Conservation (phyloP, 2,329 filamentous ascomycete genomes). For the Xylaria sp. region DNA sequence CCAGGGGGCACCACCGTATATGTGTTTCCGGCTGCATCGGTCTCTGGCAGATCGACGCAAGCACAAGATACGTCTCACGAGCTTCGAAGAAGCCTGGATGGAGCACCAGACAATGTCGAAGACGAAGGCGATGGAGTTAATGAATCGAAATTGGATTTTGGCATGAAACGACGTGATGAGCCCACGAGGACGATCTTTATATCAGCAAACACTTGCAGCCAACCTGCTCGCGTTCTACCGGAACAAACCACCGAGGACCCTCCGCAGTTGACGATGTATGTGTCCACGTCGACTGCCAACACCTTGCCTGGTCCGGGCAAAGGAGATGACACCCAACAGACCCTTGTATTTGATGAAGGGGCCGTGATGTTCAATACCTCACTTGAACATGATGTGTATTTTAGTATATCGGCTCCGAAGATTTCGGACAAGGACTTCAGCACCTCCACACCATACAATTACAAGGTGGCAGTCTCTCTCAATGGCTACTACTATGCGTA, state of each 20-base stretch:
- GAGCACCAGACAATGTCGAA: conserved; percentile 14
- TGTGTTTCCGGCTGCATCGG: conserved; percentile 53
- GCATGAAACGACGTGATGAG: conserved; percentile 26
- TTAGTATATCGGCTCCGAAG: conserved; percentile 68
- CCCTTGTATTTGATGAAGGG: conserved; percentile 56
- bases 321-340: conserved; percentile 40
- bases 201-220: conserved; percentile 78
- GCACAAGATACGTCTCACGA: conserved; percentile 20
- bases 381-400: conserved; percentile 63
- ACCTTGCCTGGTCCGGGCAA: conserved; percentile 59
- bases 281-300: conserved; percentile 63
- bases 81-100: conserved; percentile 26
- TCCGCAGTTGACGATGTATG: conserved; percentile 71
- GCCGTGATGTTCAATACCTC: conserved; percentile 61
- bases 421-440: conserved; percentile 51
- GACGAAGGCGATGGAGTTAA: conserved; percentile 21
- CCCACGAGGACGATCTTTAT: conserved; percentile 60
- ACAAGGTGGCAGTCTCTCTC: conserved; percentile 76
- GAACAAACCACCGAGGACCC: conserved; percentile 43
- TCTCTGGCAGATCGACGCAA: conserved; percentile 39
- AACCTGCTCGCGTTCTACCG: conserved; percentile 56
- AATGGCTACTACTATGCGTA: conserved; percentile 70
- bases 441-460: conserved; percentile 60
- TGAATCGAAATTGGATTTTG: conserved; percentile 15
- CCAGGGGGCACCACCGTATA: conserved; percentile 60